A percentile compares a stretch with the other conserved stretches of the same genome.
Conservation (phyloP, 2,329 filamentous ascomycete genomes). For the Scortechinia acanthostroma region DNA sequence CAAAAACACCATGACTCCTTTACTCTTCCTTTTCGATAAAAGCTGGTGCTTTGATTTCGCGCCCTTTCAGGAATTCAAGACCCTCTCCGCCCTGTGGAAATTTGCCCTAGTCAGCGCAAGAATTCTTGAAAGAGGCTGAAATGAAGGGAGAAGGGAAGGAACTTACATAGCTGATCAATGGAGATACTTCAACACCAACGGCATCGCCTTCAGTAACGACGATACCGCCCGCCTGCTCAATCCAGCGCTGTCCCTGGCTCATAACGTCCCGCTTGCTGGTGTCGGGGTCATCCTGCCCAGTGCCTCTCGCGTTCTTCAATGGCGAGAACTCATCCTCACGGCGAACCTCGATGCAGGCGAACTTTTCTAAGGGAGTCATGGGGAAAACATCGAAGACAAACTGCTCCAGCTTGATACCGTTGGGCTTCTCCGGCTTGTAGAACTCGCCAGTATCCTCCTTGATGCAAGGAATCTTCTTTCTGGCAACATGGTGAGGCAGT, state of each 20-base stretch:
- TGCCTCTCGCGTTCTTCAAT: constrained; percentile 81
- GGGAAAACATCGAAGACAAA: constrained; percentile 99
- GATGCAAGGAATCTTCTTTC: constrained; percentile 93
- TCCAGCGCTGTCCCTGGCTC: constrained; percentile 81
- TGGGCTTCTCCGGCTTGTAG: constrained; percentile 87
- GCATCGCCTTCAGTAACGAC: constrained; percentile 58
- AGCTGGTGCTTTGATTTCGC: constrained; percentile 53
- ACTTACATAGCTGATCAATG: constrained; percentile 91
- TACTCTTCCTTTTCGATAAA: constrained; percentile 52
- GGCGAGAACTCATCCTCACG: constrained; percentile 98
- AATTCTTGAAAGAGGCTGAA: not conserved
- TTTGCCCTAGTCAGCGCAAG: constrained; percentile 1
- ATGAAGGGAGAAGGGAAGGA: constrained; percentile 3
- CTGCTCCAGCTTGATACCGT: constrained; percentile 98
- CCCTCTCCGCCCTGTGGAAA: constrained; percentile 50
- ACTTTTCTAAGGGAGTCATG: constrained; percentile 75
- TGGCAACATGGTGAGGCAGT: constrained; percentile 89
- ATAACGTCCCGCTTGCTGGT: constrained; percentile 89
- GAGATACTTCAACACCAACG: constrained; percentile 80
- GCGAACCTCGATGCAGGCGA: constrained; percentile 90
- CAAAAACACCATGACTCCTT: no score
- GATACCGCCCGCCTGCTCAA: constrained; percentile 68
- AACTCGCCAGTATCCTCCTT: constrained; percentile 71
- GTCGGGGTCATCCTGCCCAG: constrained; percentile 86
- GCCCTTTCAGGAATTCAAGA: constrained; percentile 44